These are phyloP conservation scores for Sarocladium kiliense DNA, from an alignment of 2,329 filamentous ascomycete genomes.

Conservation along the genomic window DNA sequence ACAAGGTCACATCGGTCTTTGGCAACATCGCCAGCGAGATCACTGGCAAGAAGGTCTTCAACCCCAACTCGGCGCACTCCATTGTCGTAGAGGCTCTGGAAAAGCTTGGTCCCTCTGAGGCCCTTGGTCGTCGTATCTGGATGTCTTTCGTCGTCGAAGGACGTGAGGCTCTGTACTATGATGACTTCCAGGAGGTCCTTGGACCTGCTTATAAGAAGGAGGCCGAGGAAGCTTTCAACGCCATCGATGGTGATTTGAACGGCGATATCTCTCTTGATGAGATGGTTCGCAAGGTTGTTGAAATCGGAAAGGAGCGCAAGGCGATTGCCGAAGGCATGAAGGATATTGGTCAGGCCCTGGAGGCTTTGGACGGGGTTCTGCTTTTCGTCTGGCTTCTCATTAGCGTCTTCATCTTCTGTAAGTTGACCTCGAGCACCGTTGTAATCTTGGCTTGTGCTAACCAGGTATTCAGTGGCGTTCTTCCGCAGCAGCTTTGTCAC, in stretches of 20 bases:
- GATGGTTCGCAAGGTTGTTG: conserved; percentile 82
- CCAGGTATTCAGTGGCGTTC: conserved; percentile 59
- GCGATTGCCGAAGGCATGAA: conserved; percentile 91
- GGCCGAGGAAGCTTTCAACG: conserved; percentile 78
- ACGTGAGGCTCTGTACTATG: conserved; percentile 68
- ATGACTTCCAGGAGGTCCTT: conserved; percentile 85
- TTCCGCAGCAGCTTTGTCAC: conserved; percentile 81
- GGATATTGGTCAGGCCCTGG: conserved; percentile 91
- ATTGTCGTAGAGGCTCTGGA: conserved; percentile 86
- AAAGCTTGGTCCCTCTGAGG: conserved; percentile 77
- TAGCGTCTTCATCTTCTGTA: conserved; percentile 76
- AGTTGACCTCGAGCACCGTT: conserved; percentile 23
- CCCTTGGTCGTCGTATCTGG: conserved; percentile 92
- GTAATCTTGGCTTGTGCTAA: background rate
- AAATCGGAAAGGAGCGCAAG: conserved; percentile 81
- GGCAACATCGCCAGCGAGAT: conserved; percentile 93
- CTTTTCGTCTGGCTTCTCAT: conserved; percentile 76
- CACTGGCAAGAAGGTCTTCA: conserved; percentile 92
- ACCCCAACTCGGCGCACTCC: conserved; percentile 83
- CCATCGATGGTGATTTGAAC: conserved; percentile 82
- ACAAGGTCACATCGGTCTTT: conserved; percentile 86
- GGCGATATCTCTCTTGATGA: conserved; percentile 94
- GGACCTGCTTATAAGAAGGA: conserved; percentile 68
- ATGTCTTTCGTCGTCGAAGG: conserved; percentile 97
- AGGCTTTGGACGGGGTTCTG: conserved; percentile 82